A percentile compares a stretch with the other conserved stretches of the same genome.
phyloP scores from a whole-genome alignment of 768 basidiomycete genomes.

The Suillus occidentalis region DNA sequence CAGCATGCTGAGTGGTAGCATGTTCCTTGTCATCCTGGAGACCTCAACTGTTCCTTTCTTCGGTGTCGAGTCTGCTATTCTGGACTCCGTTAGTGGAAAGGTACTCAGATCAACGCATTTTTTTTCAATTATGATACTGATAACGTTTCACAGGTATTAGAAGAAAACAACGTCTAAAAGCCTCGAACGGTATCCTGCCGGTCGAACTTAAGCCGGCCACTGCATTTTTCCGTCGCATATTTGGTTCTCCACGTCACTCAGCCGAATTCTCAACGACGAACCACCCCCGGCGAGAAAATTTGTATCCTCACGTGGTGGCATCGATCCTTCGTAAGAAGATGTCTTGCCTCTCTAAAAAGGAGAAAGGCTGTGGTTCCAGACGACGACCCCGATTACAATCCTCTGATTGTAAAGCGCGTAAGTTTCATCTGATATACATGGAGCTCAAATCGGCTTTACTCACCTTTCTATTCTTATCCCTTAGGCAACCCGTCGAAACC shows the following conservation, averaged over 20 bases:
- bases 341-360: constrained; percentile 42
- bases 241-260: constrained; percentile 62
- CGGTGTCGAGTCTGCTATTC: no score
- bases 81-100: no score
- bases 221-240: constrained; percentile 7
- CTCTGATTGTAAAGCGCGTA: constrained; percentile 69
- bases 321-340: constrained; percentile 26
- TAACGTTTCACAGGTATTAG: no score
- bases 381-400: constrained; percentile 57
- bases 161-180: no score
- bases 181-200: no score
- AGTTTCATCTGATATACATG: constrained; percentile 27
- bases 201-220: constrained; percentile 13
- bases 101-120: no score
- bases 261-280: constrained; percentile 78
- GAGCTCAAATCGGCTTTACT: constrained; percentile 6
- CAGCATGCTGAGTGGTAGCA: no score
- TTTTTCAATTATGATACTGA: no score
- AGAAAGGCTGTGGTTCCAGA: constrained; percentile 40
- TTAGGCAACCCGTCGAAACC: constrained; percentile 45
- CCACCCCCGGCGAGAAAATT: constrained; percentile 42
- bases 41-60: no score
- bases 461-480: constrained; percentile 6
- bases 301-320: constrained; percentile 17
- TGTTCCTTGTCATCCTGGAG: no score